Evolutionary conservation across 2,329 filamentous ascomycete species (phyloP), one percentile per base, ranked within the genome.

Genomic region (Cryphonectria parasitica): DNA sequence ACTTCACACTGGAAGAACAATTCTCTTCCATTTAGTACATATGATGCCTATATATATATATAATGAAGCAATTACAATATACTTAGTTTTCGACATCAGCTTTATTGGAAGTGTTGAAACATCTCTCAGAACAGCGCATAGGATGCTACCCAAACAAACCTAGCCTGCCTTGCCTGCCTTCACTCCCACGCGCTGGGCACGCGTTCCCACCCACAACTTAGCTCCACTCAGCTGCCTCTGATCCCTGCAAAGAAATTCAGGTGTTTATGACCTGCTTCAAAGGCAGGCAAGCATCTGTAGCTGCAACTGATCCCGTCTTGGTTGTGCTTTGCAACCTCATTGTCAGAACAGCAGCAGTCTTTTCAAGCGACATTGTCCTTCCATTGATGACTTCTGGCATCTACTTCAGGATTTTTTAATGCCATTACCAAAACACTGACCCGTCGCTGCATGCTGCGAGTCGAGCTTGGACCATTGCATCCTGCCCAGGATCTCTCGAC

Each of bases 361-460:
- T 25, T 61, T 34, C 39, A 25, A n/a, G 19, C 34, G 34, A 61
- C 28, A n/a, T 22, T 39, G 15, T 36, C 11, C 31, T 34, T 22
- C 10, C 5, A 22, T 61, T 15, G 7, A 61, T 39, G 31, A 39
- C 34, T 7, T 39, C 31, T 39, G 58, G 31, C 19, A 61, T n/a
- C 8, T 22, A n/a, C 19, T 61, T 61, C 31, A 61, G 58, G 58
- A 58, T 15, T 22, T 19, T 39, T 36, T 39, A 15, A 31, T 34
- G 22, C 63, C 41, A 45, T 45, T 28, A 36, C 39, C 63, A 22
- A n/a, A 19, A 1, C 25, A n/a, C 25, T 43, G 70, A 70, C 73
- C 77, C 76, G 70, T 80, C 78, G 75, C 79, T 79, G 78, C 72
- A n/a, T 71, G 75, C 74, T 49, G 76, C 73, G 77, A 78, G 74